phyloP scores from a whole-genome alignment of 371 early-diverging fungal genomes.

The Lichtheimia ornata region DNA sequence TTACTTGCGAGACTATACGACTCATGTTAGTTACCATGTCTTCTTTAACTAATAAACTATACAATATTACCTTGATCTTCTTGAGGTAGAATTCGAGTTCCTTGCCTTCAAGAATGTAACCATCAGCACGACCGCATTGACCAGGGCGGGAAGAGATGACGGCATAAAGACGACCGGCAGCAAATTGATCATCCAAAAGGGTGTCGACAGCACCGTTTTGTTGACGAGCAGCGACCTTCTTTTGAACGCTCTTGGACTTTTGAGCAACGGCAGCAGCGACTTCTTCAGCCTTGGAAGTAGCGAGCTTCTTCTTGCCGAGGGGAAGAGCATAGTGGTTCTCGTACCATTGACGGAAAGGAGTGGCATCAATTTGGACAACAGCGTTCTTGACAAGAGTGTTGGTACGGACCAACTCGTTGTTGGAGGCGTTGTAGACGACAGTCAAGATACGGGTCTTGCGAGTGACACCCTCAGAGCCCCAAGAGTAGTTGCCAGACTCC shows the following conservation, averaged over 20 bases:
- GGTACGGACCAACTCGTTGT: conserved; percentile 99
- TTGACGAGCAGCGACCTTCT: conserved; percentile 88
- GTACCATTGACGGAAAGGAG: conserved; percentile 98
- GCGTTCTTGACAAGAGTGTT: conserved; percentile 99
- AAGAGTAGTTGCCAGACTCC: conserved; percentile 97
- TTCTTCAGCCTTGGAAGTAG: conserved; percentile 58
- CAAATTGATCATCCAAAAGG: conserved; percentile 92
- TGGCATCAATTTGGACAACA: conserved; percentile 98
- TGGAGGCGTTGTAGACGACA: conserved; percentile 99
- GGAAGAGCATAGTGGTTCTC: conserved; percentile 93
- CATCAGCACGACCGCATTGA: conserved; percentile 98
- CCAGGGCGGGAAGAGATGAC: conserved; percentile 97
- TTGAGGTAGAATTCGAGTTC: conserved; percentile 96
- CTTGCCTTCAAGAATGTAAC: conserved; percentile 99
- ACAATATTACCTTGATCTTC: conserved; percentile 80
- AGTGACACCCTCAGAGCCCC: conserved; percentile 94
- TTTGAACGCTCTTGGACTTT: conserved; percentile 88
- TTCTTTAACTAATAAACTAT: background rate
- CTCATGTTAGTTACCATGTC: background rate
- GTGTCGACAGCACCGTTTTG: conserved; percentile 84
- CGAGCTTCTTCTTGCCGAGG: conserved; percentile 85
- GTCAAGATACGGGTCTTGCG: conserved; percentile 96
- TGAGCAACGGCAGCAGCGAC: conserved; percentile 72
- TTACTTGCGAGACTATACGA: conserved; percentile 17
- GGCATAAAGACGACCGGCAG: conserved; percentile 94